Conservation (phyloP, 345 rosid genomes). For the Linum tenue region DNA sequence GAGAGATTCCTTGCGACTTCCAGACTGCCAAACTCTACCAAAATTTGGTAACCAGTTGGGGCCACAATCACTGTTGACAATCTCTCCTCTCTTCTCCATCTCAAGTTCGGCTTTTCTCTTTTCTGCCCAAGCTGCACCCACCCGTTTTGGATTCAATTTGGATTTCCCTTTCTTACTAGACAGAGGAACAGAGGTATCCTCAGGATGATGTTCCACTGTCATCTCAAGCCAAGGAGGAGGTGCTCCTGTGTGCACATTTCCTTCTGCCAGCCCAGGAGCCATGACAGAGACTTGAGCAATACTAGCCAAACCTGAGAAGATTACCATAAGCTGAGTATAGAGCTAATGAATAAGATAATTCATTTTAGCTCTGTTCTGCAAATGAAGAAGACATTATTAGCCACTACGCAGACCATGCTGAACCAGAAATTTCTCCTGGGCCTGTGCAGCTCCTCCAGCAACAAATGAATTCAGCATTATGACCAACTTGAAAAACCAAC, state of each 20-base stretch:
- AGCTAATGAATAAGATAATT: background rate
- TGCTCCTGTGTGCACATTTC: conserved; percentile 79
- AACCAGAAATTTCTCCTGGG: background rate
- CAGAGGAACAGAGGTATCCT: conserved; percentile 16
- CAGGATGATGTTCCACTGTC: conserved; percentile 31
- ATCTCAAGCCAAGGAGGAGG: conserved; percentile 74
- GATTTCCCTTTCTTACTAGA: conserved; percentile 39
- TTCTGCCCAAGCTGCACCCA: conserved; percentile 97
- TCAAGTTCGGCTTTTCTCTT: conserved; percentile 79
- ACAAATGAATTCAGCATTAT: background rate
- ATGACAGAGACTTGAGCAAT: conserved; percentile 28
- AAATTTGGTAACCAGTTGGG: conserved; percentile 87
- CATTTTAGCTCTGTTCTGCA: background rate
- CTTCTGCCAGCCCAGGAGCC: conserved; percentile 26
- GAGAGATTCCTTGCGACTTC: conserved; percentile 76
- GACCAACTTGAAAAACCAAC: conserved; percentile 1
- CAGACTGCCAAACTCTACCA: conserved; percentile 97
- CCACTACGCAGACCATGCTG: background rate
- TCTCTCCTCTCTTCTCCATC: conserved; percentile 72
- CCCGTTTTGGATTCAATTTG: conserved; percentile 75
- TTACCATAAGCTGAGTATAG: conserved; percentile 1
- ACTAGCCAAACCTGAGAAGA: conserved; percentile 35
- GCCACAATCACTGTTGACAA: conserved; percentile 33
- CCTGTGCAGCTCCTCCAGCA: background rate
- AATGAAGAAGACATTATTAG: too few relatives aligned